These are phyloP conservation scores for Oryza meridionalis DNA, from an alignment of 176 grass and related monocot species.

Conservation along the genomic window DNA sequence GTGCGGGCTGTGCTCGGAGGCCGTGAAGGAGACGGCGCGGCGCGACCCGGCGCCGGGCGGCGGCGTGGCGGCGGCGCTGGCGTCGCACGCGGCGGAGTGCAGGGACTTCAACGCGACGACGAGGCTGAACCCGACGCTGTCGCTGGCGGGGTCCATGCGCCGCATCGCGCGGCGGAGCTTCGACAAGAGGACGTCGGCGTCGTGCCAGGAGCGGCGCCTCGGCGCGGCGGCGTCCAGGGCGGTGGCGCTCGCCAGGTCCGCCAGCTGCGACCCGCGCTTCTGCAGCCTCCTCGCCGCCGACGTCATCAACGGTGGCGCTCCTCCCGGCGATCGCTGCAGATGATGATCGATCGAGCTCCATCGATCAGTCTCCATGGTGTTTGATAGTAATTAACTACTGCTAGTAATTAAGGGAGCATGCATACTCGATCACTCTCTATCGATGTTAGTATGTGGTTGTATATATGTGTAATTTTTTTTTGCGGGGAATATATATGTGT, in stretches of 20 bases:
- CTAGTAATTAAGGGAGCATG: neutral
- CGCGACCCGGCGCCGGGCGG: slow-evolving; percentile 26
- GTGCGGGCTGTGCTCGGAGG: slow-evolving; percentile 88
- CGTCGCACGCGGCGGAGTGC: slow-evolving; percentile 66
- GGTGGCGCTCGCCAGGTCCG: slow-evolving; percentile 53
- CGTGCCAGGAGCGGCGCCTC: slow-evolving; percentile 47
- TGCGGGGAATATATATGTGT: too few relatives aligned
- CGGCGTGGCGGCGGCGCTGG: slow-evolving; percentile 64
- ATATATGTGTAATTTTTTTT: too few relatives aligned
- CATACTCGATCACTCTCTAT: too few relatives aligned
- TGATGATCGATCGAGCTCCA: neutral
- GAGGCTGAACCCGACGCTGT: slow-evolving; percentile 72
- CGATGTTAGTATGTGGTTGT: too few relatives aligned
- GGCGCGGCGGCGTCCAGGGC: slow-evolving; percentile 42
- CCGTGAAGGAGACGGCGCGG: slow-evolving; percentile 69
- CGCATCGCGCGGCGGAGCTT: slow-evolving; percentile 73
- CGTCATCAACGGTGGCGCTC: neutral
- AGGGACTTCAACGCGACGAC: slow-evolving; percentile 69
- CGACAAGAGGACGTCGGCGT: slow-evolving; percentile 51
- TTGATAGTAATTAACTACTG: too few relatives aligned
- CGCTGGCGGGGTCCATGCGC: slow-evolving; percentile 75
- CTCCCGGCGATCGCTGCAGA: slow-evolving; percentile 24
- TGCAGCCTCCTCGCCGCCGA: slow-evolving; percentile 3
- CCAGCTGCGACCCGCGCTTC: slow-evolving; percentile 61
- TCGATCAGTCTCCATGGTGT: too few relatives aligned